These are phyloP conservation scores for Colletotrichum liaoningense DNA, from an alignment of 2,329 filamentous ascomycete species.

Conservation along the genomic window DNA sequence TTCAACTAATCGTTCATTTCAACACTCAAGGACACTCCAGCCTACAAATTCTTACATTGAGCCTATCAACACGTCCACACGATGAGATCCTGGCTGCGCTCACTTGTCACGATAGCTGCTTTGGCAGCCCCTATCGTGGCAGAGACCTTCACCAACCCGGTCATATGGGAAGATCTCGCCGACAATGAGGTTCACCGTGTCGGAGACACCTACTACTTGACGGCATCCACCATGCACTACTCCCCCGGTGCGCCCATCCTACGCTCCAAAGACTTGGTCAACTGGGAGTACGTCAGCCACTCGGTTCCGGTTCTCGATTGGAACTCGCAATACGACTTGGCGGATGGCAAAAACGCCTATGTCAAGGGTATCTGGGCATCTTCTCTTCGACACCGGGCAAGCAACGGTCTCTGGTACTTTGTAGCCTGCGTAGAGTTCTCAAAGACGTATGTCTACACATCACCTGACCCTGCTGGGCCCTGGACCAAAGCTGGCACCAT, in stretches of 20 bases:
- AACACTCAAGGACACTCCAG: no score
- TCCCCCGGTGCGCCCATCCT: constrained; percentile 65
- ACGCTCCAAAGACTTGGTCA: constrained; percentile 62
- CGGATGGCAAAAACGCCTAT: constrained; percentile 56
- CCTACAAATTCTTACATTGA: no score
- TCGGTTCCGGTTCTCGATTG: constrained; percentile 54
- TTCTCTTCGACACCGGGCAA: constrained; percentile 54
- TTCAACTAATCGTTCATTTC: no score
- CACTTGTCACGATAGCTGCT: no score
- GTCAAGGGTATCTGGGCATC: constrained; percentile 67
- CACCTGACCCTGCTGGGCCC: constrained; percentile 37
- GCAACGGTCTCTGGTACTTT: constrained; percentile 32
- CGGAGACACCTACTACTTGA: constrained; percentile 60
- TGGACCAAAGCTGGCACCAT: constrained; percentile 9
- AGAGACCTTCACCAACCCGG: constrained; percentile 54
- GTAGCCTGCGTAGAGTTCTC: constrained; percentile 30
- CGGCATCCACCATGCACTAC: constrained; percentile 63
- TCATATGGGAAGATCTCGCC: constrained; percentile 62
- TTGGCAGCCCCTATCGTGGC: no score
- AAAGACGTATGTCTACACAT: constrained; percentile 33
- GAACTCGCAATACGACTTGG: constrained; percentile 55
- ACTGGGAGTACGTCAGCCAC: constrained; percentile 55
- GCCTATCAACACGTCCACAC: no score
- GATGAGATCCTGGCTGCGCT: no score
- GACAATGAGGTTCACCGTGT: constrained; percentile 63